Evolutionary conservation across 2,329 filamentous ascomycete genomes (phyloP), one percentile per base, ranked within the genome.

Genomic region (Colletotrichum lupini): DNA sequence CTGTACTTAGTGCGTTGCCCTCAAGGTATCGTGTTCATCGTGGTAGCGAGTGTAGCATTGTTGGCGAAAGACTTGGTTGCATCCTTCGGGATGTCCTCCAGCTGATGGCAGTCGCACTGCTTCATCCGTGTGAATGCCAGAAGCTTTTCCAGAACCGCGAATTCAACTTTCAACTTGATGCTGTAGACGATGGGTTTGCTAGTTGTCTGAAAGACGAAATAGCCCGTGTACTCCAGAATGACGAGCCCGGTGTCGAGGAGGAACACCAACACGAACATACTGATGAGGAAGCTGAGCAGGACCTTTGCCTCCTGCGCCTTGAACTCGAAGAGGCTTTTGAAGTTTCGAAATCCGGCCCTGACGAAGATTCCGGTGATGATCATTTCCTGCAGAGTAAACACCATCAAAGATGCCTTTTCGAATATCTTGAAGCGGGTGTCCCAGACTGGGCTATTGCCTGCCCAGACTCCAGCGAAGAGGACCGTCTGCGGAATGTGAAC

Each of bases 351-450:
- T 0, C 86, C 87, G 73, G 87, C 84, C 75, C 83, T 84, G 11
- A 70, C 68, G 4, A 74, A 70, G 1, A 75, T 72, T 1, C 82
- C 81, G 0, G 87, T 89, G 55, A 90, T 84, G 74, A 89, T 82
- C 65, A 86, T 83, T 69, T 90, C 88, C 76, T 90, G 88, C 14
- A 89, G 66, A 75, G 86, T 89, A 76, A 90, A 90, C 4, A 87
- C 81, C 8, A 86, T 87, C 78, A 90, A 86, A 75, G 90, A 88
- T 22, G 89, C 83, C 77, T 87, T 87, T 76, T 90, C 88, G 81
- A 88, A 80, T 64, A 87, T 77, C 14, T 83, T 83, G 73, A 88
- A 88, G 35, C 57, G 67, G 26, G 73, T 26, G 3, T 57, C 46
- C 60, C 72, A 67, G 6, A 68, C 42, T 77, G 81, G 79, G 2